Percentiles rank a stretch among this genome's conserved stretches.
These are phyloP conservation scores for Pseudognaphalium luteoalbum DNA, from an alignment of 129 eudicot species.

Conservation along the genomic window DNA sequence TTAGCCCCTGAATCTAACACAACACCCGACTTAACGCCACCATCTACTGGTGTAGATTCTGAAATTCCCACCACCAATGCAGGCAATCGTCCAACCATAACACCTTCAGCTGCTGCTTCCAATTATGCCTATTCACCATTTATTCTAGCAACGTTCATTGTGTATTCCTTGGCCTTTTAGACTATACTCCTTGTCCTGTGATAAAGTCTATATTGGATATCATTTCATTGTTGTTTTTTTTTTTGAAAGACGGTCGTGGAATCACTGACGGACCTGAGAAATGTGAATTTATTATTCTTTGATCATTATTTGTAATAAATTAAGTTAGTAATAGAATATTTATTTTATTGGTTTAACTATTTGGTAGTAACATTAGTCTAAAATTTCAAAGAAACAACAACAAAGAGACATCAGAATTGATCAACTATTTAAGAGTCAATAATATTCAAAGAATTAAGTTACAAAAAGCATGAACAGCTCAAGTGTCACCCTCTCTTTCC, in stretches of 20 bases:
- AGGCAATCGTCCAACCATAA: constrained; percentile 55
- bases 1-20: constrained; percentile 45
- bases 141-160: constrained; percentile 40
- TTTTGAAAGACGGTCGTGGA: no score
- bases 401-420: no score
- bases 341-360: no score
- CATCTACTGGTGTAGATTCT: constrained; percentile 33
- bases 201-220: background rate
- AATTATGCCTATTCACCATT: constrained; percentile 38
- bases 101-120: constrained; percentile 56
- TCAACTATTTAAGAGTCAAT: no score
- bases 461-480: no score
- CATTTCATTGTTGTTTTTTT: constrained; percentile 8
- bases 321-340: no score
- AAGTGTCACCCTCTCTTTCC: no score
- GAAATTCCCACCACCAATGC: constrained; percentile 44
- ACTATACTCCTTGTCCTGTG: background rate
- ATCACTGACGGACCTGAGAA: no score
- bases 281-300: background rate
- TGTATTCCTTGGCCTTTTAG: constrained; percentile 23
- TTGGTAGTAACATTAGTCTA: no score
- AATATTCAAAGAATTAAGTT: no score
- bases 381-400: no score
- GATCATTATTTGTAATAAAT: no score
- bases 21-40: constrained; percentile 41